Conservation (phyloP, 495 filamentous ascomycete species). For the Monascus purpureus region DNA sequence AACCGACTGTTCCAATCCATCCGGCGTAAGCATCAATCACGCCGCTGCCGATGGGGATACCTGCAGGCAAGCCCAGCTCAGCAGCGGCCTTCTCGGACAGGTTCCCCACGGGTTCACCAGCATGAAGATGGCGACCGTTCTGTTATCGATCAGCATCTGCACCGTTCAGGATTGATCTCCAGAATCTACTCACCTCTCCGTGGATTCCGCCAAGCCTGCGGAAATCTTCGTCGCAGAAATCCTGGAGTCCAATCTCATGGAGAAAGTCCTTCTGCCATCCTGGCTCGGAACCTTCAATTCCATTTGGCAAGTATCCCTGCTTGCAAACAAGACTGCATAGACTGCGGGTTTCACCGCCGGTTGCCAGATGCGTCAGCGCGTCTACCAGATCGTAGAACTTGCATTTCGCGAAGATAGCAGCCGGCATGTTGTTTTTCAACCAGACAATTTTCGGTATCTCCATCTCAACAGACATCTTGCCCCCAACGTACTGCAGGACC, state of each 20-base stretch:
- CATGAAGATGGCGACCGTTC: conserved; percentile 83
- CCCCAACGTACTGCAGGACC: conserved; percentile 88
- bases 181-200: conserved; percentile 69
- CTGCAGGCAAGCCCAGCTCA: conserved; percentile 73
- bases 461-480: conserved; percentile 98
- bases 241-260: conserved; percentile 63
- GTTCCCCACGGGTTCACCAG: conserved; percentile 75
- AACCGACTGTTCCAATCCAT: conserved; percentile 95
- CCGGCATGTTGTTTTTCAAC: conserved; percentile 95
- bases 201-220: conserved; percentile 86
- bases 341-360: conserved; percentile 81
- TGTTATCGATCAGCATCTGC: conserved; percentile 20
- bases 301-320: conserved; percentile 87
- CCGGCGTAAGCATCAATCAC: conserved; percentile 98
- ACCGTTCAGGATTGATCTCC: background rate
- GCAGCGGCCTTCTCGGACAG: conserved; percentile 70
- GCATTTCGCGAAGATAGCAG: conserved; percentile 74
- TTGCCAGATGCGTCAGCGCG: conserved; percentile 85
- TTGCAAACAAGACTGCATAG: conserved; percentile 93
- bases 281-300: conserved; percentile 92
- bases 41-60: conserved; percentile 85
- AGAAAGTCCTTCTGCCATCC: conserved; percentile 97
- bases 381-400: conserved; percentile 94
- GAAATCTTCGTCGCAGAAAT: conserved; percentile 73
- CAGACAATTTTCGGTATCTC: conserved; percentile 95